Conservation (phyloP, 306 rosid species). For the Mimosa bimucronata region DNA sequence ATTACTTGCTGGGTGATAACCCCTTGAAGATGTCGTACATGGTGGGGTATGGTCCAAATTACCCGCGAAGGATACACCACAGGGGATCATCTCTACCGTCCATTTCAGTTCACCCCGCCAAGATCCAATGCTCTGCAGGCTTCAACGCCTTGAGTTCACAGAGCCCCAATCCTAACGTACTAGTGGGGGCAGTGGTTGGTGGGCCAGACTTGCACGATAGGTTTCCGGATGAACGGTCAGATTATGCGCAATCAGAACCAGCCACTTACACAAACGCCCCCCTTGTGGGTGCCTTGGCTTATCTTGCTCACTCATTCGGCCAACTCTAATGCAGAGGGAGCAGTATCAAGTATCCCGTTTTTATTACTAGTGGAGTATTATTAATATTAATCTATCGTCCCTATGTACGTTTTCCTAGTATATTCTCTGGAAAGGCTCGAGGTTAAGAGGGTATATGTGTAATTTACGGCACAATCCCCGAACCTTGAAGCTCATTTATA, state of each 20-base stretch:
- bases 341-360: background rate
- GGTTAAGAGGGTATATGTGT: background rate
- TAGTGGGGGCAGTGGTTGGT: slow-evolving; percentile 81
- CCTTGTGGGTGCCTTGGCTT: slow-evolving; percentile 74
- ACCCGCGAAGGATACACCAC: slow-evolving; percentile 92
- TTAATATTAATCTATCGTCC: background rate
- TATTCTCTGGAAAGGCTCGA: slow-evolving; percentile 42
- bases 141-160: slow-evolving; percentile 65
- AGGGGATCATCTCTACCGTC: slow-evolving; percentile 93
- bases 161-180: slow-evolving; percentile 76
- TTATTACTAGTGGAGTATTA: background rate
- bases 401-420: background rate
- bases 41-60: slow-evolving; percentile 94
- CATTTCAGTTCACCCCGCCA: slow-evolving; percentile 60
- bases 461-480: background rate
- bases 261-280: slow-evolving; percentile 88
- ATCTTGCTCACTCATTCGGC: slow-evolving; percentile 74
- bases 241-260: slow-evolving; percentile 90
- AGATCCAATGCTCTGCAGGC: slow-evolving; percentile 86
- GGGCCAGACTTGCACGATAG: slow-evolving; percentile 79
- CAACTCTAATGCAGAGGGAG: slow-evolving; percentile 45
- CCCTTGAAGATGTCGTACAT: slow-evolving; percentile 90
- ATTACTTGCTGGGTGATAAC: slow-evolving; percentile 89
- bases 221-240: slow-evolving; percentile 80
- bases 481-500: background rate